These are phyloP conservation scores for Solanum tarijense DNA, from an alignment of 257 asterid species.

Conservation along the genomic window DNA sequence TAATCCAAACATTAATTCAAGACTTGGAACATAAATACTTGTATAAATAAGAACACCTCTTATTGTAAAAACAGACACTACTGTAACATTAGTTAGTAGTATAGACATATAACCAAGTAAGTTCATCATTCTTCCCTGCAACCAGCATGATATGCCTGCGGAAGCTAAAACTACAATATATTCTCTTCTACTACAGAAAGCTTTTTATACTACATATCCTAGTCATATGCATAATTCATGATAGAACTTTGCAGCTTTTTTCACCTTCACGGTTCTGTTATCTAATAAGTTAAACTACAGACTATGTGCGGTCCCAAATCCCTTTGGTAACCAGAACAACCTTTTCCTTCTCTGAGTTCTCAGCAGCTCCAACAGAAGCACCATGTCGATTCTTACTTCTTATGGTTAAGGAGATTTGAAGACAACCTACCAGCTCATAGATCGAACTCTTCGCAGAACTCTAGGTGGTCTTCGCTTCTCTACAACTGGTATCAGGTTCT, in stretches of 20 bases:
- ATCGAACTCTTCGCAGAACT: conserved; percentile 37
- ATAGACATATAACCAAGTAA: not conserved
- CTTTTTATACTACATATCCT: not conserved
- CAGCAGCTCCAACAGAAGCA: not conserved
- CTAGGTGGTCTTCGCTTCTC: conserved; percentile 50
- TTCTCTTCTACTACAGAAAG: not conserved
- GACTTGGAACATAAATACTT: not conserved
- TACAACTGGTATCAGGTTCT: conserved; percentile 50
- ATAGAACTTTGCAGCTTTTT: not conserved
- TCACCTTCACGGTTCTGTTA: not conserved
- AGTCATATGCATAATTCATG: not conserved
- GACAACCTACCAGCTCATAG: conserved; percentile 33
- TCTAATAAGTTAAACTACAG: not conserved
- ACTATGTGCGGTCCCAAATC: not conserved
- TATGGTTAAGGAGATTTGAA: not conserved
- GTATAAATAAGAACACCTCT: not conserved
- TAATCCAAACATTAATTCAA: not conserved
- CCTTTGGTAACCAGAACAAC: not conserved
- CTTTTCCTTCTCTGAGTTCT: not conserved
- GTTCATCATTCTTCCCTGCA: conserved; percentile 1
- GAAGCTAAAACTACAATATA: not conserved
- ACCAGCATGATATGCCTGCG: conserved; percentile 1
- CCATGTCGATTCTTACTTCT: conserved; percentile 9
- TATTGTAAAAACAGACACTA: not conserved
- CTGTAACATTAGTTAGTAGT: not conserved